Percentiles rank a stretch among this genome's conserved stretches.
Conservation (phyloP, 805 yeast genomes). For the Saturnispora saitoi region DNA sequence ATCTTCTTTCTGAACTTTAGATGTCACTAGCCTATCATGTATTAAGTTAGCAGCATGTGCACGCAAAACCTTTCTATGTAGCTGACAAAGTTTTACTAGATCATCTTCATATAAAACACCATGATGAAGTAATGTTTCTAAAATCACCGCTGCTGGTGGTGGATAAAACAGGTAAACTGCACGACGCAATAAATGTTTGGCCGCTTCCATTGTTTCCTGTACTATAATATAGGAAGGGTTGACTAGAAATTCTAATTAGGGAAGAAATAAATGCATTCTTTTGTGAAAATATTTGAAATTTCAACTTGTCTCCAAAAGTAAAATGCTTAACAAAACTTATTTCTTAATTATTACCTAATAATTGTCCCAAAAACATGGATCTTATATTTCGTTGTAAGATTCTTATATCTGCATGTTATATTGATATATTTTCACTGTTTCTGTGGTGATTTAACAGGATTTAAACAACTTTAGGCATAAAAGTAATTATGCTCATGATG, state of each 20-base stretch:
- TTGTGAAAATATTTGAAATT: too few species aligned
- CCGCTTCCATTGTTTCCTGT: slow-evolving; percentile 6
- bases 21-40: slow-evolving; percentile 72
- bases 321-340: too few species aligned
- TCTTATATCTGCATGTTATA: too few species aligned
- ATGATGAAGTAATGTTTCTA: slow-evolving; percentile 84
- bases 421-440: too few species aligned
- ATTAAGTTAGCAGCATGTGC: slow-evolving; percentile 70
- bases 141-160: slow-evolving; percentile 67
- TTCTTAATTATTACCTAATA: too few species aligned
- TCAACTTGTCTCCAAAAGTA: too few species aligned
- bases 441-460: too few species aligned
- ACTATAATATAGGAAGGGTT: not conserved
- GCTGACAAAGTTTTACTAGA: slow-evolving; percentile 66
- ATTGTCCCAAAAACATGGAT: too few species aligned
- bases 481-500: too few species aligned
- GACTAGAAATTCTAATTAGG: not conserved
- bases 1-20: slow-evolving; percentile 65
- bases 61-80: slow-evolving; percentile 80
- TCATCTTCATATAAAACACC: slow-evolving; percentile 92
- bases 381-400: too few species aligned
- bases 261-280: not conserved
- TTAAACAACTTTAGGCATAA: too few species aligned
- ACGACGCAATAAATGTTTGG: slow-evolving; percentile 48
- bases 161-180: slow-evolving; percentile 86